Conservation (phyloP, 108 stramenopile species). For the Cyclotella distinguenda region DNA sequence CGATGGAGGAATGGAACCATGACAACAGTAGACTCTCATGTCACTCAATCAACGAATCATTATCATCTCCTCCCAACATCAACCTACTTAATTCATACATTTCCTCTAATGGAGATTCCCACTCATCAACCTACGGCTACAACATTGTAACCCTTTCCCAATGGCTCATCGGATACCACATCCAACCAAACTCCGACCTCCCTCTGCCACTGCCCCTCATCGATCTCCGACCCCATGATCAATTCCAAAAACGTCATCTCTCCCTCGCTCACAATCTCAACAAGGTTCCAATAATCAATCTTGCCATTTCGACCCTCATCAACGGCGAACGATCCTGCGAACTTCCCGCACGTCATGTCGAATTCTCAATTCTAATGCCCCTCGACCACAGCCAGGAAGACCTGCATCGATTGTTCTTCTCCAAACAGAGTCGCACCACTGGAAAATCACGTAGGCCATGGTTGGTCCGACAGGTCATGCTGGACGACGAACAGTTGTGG, state of each 20-base stretch:
- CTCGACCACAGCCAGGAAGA: neutral
- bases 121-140: no score
- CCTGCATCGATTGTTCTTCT: constrained; percentile 46
- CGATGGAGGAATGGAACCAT: no score
- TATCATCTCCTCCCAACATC: no score
- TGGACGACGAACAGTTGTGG: constrained; percentile 43
- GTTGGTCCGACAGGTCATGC: constrained; percentile 50
- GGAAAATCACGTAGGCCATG: constrained; percentile 57
- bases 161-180: neutral
- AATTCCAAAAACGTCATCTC: constrained; percentile 22
- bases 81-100: no score
- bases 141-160: neutral
- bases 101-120: no score
- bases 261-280: neutral
- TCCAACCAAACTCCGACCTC: neutral
- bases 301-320: constrained; percentile 30
- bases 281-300: constrained; percentile 26
- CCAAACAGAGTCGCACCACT: constrained; percentile 37
- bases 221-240: constrained; percentile 24
- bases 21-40: no score
- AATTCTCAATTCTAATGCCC: constrained; percentile 54
- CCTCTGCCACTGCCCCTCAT: constrained; percentile 27
- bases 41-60: no score
- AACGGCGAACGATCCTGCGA: constrained; percentile 55
- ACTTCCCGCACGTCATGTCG: constrained; percentile 56